Evolutionary conservation across 2,329 filamentous ascomycete species (phyloP), one percentile per base, ranked within the genome.

Genomic region (Elsinoe fawcettii): DNA sequence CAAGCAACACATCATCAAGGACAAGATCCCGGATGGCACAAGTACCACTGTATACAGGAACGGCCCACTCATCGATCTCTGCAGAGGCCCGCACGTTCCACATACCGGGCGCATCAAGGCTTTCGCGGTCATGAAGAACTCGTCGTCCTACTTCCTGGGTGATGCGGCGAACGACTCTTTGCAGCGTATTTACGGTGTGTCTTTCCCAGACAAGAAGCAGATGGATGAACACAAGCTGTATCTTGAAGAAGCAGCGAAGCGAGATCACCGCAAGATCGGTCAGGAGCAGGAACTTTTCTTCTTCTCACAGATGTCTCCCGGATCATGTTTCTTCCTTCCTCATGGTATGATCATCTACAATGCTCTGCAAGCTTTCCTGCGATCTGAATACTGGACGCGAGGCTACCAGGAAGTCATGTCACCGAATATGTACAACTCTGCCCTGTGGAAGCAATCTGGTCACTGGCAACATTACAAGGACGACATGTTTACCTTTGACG

Each of bases 251-350:
- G 93, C 93, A n/a, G 92, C 93, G 60, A 96, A 96, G 79, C 86
- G 93, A 62, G 93, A 97, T 68, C 93, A 99, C 70, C 81, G 92
- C 63, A 90, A 88, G 75, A 91, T 99, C 64, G 93, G 91, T 62
- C 88, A 86, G 69, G 91, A 97, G 62, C 93, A 99, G 72, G 92
- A 97, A 70, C 84, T 99, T 7, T 99, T 96, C 79, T 95, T 96
- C 79, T 99, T 96, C 77, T 86, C 95, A 67, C 88, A 95, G 62
- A 80, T 86, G 66, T 96, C 91, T n/a, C 93, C 93, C 1, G 93
- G 93, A 32, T 93, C 89, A 16, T 85, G 87, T 58, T 96, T 99
- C 79, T 90, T 93, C 77, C 77, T 96, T 49, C 92, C 92, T 1
- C 90, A 96, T 67, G 93, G 93, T 61, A 88, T 90, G 67, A 86